A percentile compares a stretch with the other conserved stretches of the same genome.
Evolutionary conservation across 495 filamentous ascomycete species (phyloP).

Genomic region (Aspergillus biplanus): DNA sequence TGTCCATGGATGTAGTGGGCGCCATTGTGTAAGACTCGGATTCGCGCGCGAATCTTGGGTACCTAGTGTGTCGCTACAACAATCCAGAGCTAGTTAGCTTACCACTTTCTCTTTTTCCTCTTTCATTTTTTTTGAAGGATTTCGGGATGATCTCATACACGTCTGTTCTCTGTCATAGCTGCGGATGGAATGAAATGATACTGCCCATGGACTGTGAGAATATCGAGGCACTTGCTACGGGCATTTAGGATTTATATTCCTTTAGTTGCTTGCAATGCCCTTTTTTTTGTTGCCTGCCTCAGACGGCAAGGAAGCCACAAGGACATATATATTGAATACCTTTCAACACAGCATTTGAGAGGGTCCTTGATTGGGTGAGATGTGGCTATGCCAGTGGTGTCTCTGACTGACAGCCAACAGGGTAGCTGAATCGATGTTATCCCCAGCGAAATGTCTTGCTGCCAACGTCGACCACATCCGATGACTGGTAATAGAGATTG

Average conservation of each 20-base stretch:
- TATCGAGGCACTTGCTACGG: neutral
- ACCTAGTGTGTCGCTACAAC: constrained; percentile 9
- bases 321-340: neutral
- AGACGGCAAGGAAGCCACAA: neutral
- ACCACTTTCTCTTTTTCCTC: neutral
- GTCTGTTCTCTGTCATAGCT: constrained; percentile 1
- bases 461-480: neutral
- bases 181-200: neutral
- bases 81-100: neutral
- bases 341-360: neutral
- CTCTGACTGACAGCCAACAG: constrained; percentile 21
- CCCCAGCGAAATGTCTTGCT: constrained; percentile 7
- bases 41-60: neutral
- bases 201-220: neutral
- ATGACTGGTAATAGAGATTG: neutral
- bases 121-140: neutral
- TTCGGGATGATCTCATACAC: neutral
- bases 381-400: constrained; percentile 29
- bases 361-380: constrained; percentile 23
- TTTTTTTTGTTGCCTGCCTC: neutral
- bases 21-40: neutral
- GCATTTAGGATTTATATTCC: constrained; percentile 3
- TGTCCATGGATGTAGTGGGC: constrained; percentile 7
- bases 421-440: constrained; percentile 21
- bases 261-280: neutral